Conservation (phyloP, 441 rosid species). For the Pelargonium myrrhifolium region DNA sequence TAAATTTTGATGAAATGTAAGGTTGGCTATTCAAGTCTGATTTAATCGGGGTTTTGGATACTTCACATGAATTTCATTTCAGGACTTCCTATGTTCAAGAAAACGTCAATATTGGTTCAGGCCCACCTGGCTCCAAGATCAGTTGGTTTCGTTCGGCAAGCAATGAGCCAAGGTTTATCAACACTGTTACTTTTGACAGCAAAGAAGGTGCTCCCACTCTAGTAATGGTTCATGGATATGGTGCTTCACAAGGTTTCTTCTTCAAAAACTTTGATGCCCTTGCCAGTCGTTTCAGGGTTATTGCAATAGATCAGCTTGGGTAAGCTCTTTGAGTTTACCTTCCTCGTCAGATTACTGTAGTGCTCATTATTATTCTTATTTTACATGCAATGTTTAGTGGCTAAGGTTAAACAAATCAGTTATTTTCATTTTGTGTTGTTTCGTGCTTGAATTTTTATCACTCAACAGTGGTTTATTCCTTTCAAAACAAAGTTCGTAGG, state of each 20-base stretch:
- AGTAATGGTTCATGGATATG: conserved; percentile 97
- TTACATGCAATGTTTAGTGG: background rate
- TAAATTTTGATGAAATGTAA: background rate
- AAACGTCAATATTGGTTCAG: conserved; percentile 78
- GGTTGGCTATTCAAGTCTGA: background rate
- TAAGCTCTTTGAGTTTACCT: conserved; percentile 23
- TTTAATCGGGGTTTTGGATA: background rate
- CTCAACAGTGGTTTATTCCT: no score
- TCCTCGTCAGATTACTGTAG: background rate
- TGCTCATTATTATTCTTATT: background rate
- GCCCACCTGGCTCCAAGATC: conserved; percentile 84
- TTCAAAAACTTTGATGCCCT: conserved; percentile 87
- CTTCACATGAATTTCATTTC: conserved; percentile 15
- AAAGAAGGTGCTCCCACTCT: conserved; percentile 77
- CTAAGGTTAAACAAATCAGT: background rate
- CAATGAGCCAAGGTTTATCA: conserved; percentile 69
- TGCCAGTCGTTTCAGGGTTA: conserved; percentile 65
- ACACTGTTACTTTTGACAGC: conserved; percentile 75
- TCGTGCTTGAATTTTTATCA: background rate
- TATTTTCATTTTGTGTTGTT: background rate
- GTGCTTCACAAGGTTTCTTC: conserved; percentile 91
- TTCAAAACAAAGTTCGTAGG: background rate
- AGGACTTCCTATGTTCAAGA: conserved; percentile 91
- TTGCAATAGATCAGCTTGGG: conserved; percentile 98
- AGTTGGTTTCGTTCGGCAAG: conserved; percentile 91